These are phyloP conservation scores for Ilex paraguariensis DNA, from an alignment of 305 asterid genomes.

Conservation along the genomic window DNA sequence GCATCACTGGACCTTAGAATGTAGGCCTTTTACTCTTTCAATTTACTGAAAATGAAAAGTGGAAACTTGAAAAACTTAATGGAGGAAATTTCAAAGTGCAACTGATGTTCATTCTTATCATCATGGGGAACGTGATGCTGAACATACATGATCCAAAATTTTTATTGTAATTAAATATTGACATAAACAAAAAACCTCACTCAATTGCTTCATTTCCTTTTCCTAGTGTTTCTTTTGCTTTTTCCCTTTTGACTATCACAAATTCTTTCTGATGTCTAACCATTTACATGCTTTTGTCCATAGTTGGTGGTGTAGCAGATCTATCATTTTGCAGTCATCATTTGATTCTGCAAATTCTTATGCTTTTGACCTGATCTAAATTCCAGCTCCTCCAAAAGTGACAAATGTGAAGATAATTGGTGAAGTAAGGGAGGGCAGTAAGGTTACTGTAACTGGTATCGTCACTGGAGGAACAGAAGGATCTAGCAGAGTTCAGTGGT, in stretches of 20 bases:
- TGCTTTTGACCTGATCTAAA: slow-evolving; percentile 10
- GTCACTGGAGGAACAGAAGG: slow-evolving; percentile 99
- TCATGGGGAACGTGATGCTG: neutral
- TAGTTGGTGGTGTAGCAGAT: neutral
- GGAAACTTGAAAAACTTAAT: too few relatives aligned
- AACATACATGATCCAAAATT: neutral
- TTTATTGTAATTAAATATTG: too few relatives aligned
- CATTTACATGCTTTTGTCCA: neutral
- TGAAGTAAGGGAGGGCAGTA: slow-evolving; percentile 93
- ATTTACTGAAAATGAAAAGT: too few relatives aligned
- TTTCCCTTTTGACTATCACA: too few relatives aligned
- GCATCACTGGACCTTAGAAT: too few relatives aligned
- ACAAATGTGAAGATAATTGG: slow-evolving; percentile 87
- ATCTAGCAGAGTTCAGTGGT: slow-evolving; percentile 99
- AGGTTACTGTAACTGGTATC: slow-evolving; percentile 83
- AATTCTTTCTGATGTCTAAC: too few relatives aligned
- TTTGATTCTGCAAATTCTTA: neutral
- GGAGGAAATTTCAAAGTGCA: too few relatives aligned
- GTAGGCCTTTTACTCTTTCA: too few relatives aligned
- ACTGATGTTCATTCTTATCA: neutral
- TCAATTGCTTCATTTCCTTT: too few relatives aligned
- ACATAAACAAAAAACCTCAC: neutral
- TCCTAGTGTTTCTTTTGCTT: too few relatives aligned
- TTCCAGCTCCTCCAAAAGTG: slow-evolving; percentile 92
- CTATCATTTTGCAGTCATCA: neutral